These are phyloP conservation scores for Penicillium sp. DNA, from an alignment of 2,329 filamentous ascomycete species.

Conservation along the genomic window DNA sequence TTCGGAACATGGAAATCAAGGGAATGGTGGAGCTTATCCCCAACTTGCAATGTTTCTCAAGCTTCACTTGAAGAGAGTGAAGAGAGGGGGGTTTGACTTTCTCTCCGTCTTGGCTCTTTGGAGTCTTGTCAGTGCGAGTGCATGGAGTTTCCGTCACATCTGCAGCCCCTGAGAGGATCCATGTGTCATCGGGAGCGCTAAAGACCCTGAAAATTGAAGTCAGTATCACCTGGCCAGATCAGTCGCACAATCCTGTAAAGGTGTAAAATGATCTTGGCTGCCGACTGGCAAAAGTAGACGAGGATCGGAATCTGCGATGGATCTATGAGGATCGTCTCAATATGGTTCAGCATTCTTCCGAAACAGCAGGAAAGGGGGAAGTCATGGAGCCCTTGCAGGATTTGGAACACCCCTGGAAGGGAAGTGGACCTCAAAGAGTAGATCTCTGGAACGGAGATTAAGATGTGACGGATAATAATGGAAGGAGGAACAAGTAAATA, in stretches of 20 bases:
- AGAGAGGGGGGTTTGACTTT: neutral
- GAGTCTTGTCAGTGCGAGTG: neutral
- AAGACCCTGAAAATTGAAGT: neutral
- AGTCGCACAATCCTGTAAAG: neutral
- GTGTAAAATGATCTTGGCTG: neutral
- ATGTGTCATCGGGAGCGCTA: neutral
- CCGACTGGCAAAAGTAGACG: neutral
- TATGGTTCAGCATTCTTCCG: neutral
- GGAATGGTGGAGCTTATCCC: slow-evolving; percentile 7
- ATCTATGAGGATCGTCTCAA: neutral
- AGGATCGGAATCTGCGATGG: neutral
- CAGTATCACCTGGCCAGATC: neutral
- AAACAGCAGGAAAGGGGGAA: neutral
- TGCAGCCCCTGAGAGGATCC: neutral
- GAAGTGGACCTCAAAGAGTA: neutral
- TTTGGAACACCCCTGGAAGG: neutral
- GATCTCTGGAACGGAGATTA: neutral
- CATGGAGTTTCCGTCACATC: neutral
- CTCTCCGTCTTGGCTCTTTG: neutral
- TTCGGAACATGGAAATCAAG: neutral
- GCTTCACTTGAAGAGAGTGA: neutral
- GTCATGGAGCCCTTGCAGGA: neutral
- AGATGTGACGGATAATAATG: neutral
- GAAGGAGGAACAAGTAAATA: neutral
- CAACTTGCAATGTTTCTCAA: neutral